Conservation (phyloP, 2,329 filamentous ascomycete species). For the Colletotrichum tofieldiae region DNA sequence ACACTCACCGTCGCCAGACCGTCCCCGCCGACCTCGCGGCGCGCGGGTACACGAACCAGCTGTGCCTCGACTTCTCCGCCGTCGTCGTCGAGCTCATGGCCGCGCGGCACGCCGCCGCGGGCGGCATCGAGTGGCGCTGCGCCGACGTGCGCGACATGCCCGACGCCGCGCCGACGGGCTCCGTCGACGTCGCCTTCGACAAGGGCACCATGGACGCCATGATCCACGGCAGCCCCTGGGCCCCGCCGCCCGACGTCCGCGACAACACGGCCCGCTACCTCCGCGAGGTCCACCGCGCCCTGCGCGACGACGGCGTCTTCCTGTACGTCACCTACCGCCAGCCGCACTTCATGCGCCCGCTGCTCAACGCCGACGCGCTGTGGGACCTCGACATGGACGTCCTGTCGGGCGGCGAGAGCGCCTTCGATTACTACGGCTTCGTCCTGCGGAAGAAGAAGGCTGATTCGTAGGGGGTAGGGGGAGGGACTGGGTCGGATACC, state of each 20-base stretch:
- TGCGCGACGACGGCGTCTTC: conserved; percentile 64
- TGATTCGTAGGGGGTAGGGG: neutral
- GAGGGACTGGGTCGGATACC: too few relatives aligned
- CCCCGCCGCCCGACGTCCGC: conserved; percentile 64
- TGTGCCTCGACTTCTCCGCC: conserved; percentile 71
- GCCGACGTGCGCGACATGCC: conserved; percentile 68
- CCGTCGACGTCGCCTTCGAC: conserved; percentile 71
- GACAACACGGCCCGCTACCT: conserved; percentile 65
- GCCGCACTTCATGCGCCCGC: conserved; percentile 67
- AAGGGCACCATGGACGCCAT: conserved; percentile 71
- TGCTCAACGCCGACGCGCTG: conserved; percentile 56
- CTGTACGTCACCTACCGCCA: conserved; percentile 70
- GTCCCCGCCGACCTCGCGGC: conserved; percentile 64
- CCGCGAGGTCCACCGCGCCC: conserved; percentile 64
- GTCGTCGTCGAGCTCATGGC: conserved; percentile 69
- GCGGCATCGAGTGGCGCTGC: conserved; percentile 64
- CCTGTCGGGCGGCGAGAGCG: conserved; percentile 55
- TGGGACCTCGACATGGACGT: conserved; percentile 63
- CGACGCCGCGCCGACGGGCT: conserved; percentile 53
- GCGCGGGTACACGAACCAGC: conserved; percentile 66
- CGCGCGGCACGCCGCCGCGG: conserved; percentile 54
- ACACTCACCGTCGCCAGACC: conserved; percentile 54
- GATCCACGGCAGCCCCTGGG: conserved; percentile 69
- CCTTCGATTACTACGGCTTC: conserved; percentile 67
- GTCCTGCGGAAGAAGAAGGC: conserved; percentile 52